phyloP scores from a whole-genome alignment of 805 yeast species.

The Priceomyces castillae region DNA sequence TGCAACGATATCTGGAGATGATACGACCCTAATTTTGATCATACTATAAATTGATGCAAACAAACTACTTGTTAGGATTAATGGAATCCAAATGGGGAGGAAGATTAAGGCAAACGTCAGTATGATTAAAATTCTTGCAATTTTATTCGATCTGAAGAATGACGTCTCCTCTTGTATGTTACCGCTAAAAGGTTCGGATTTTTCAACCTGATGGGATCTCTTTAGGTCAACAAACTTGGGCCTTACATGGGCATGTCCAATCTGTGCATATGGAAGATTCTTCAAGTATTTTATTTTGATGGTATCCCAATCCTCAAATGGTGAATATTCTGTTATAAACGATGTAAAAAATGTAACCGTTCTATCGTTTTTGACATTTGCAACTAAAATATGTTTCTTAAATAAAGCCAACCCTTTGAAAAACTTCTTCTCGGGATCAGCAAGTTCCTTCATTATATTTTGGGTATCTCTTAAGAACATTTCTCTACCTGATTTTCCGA shows the following conservation, averaged over 20 bases:
- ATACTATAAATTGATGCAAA: slow-evolving; percentile 39
- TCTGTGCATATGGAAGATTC: slow-evolving; percentile 39
- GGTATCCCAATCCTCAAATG: slow-evolving; percentile 59
- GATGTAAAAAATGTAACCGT: slow-evolving; percentile 87
- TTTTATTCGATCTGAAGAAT: slow-evolving; percentile 27
- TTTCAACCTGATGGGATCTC: slow-evolving; percentile 20
- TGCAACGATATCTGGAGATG: slow-evolving; percentile 19
- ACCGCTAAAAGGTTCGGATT: slow-evolving; percentile 7
- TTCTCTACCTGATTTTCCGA: slow-evolving; percentile 38
- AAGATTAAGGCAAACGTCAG: slow-evolving; percentile 24
- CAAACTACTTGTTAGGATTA: slow-evolving; percentile 36
- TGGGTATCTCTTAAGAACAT: slow-evolving; percentile 39
- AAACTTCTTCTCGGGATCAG: slow-evolving; percentile 51
- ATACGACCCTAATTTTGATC: slow-evolving; percentile 30
- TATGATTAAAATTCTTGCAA: slow-evolving; percentile 23
- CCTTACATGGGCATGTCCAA: slow-evolving; percentile 35
- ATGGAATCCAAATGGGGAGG: slow-evolving; percentile 52
- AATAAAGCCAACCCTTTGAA: slow-evolving; percentile 56
- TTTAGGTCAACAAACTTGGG: slow-evolving; percentile 55
- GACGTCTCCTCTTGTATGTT: slow-evolving; percentile 41
- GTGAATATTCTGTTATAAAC: slow-evolving; percentile 68
- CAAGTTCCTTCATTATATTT: slow-evolving; percentile 48
- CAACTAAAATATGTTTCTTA: slow-evolving; percentile 55
- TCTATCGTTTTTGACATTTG: slow-evolving; percentile 79
- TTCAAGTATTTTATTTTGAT: slow-evolving; percentile 48